Base-by-base conservation (phyloP, 169 alveolate species). In the Plasmodium ovale region DNA sequence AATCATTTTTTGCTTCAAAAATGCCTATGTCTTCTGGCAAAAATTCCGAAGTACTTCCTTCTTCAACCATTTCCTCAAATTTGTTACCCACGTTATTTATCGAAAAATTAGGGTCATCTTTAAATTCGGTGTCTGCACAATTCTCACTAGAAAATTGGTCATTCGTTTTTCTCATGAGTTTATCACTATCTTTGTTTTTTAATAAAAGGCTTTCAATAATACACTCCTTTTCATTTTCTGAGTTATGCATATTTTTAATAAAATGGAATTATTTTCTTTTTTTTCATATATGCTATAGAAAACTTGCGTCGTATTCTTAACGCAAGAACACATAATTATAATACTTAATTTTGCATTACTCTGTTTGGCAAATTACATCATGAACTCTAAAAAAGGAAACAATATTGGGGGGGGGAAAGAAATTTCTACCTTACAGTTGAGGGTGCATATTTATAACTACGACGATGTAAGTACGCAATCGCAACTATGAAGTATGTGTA, bases 101-200 rank as follows among this genome's bases (percentile, higher is more conserved):
- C 21, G 31, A 39, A 12, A 59, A 0, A 23, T 27, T 37, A 14
- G 60, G 39, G 25, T 31, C 42, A 60, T 33, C 21, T 23, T 44
- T 49, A 16, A 65, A 65, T 74, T 42, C 53, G n/a, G 19, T 39
- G n/a, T 53, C 60, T 31, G 16, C 27, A 58, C 19, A 27, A 47
- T 69, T 39, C 35, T 64, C 49, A 19, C 5, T 29, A 42, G 51
- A 12, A 58, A 35, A 31, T 58, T 53, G 31, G 23, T 64, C 60
- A 65, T 31, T 79, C 23, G 31, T 16, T 49, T 79, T 29, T 33
- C 59, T 65, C 58, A 65, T 79, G 49, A 79, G 33, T 58, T 39
- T 23, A 37, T 79, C 23, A 39, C 39, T 35, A 39, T 58, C 60
- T 4, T 44, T 37, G 19, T 73, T 60, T 58, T 73, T 58, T 73